phyloP scores from a whole-genome alignment of 768 basidiomycete genomes.

The Leccinum uliginosum region DNA sequence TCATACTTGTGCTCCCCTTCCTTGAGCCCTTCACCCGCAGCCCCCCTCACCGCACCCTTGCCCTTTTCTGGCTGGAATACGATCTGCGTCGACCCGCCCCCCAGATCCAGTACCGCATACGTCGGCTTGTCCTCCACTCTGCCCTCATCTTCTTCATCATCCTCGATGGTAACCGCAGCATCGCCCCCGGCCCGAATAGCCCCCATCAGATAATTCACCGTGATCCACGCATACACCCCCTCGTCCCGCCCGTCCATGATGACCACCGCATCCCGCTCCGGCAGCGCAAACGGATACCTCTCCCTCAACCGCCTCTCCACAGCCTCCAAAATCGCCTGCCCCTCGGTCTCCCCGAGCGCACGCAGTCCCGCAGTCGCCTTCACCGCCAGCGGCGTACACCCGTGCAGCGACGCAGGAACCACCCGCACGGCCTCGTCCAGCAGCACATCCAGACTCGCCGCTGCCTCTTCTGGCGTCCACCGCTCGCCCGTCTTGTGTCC shows the following conservation, averaged over 20 bases:
- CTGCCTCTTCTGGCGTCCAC: slow-evolving; percentile 59
- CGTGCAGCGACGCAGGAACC: slow-evolving; percentile 58
- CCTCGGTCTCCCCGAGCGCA: slow-evolving; percentile 57
- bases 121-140: slow-evolving; percentile 32
- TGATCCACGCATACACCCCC: slow-evolving; percentile 98
- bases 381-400: slow-evolving; percentile 84
- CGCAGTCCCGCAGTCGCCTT: slow-evolving; percentile 92
- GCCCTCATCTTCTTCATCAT: background rate
- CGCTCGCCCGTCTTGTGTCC: slow-evolving; percentile 29
- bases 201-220: slow-evolving; percentile 86
- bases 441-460: slow-evolving; percentile 71
- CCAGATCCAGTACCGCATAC: slow-evolving; percentile 92
- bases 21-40: slow-evolving; percentile 39
- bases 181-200: slow-evolving; percentile 55
- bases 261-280: slow-evolving; percentile 61
- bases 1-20: slow-evolving; percentile 93
- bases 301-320: slow-evolving; percentile 56
- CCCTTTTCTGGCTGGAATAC: slow-evolving; percentile 84
- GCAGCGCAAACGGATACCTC: slow-evolving; percentile 65
- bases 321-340: slow-evolving; percentile 67
- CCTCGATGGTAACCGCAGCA: slow-evolving; percentile 22
- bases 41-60: slow-evolving; percentile 21
- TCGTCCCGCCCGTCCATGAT: slow-evolving; percentile 97
- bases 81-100: slow-evolving; percentile 96
- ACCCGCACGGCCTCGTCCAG: slow-evolving; percentile 75